Evolutionary conservation across 805 yeast genomes (phyloP).

Genomic region (Candida silvicultrix): DNA sequence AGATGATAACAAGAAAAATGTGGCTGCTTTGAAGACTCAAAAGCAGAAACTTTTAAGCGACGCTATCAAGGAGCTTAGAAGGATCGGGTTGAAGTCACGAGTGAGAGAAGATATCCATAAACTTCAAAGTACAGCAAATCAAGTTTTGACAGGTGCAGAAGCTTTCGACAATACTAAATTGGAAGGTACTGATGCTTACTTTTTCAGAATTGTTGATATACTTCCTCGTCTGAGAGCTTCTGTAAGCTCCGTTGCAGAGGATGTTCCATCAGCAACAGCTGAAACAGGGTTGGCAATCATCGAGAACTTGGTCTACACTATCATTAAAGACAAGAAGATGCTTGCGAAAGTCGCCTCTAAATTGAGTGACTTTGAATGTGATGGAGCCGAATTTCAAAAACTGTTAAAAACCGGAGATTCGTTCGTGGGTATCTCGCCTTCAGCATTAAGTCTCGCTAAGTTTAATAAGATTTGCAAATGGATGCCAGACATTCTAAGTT

Average conservation of each 20-base stretch:
- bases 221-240: slow-evolving; percentile 73
- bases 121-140: slow-evolving; percentile 54
- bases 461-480: slow-evolving; percentile 18
- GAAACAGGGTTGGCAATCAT: slow-evolving; percentile 70
- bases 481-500: slow-evolving; percentile 29
- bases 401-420: slow-evolving; percentile 13
- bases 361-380: slow-evolving; percentile 12
- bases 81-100: slow-evolving; percentile 68
- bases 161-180: slow-evolving; percentile 35
- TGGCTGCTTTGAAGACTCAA: slow-evolving; percentile 72
- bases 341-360: slow-evolving; percentile 25
- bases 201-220: slow-evolving; percentile 67
- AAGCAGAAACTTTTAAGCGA: slow-evolving; percentile 75
- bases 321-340: slow-evolving; percentile 49
- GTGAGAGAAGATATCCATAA: slow-evolving; percentile 61
- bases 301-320: slow-evolving; percentile 60
- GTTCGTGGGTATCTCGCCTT: slow-evolving; percentile 10
- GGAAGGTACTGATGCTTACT: slow-evolving; percentile 45
- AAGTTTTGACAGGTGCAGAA: slow-evolving; percentile 49
- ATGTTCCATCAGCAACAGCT: slow-evolving; percentile 68
- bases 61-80: slow-evolving; percentile 63
- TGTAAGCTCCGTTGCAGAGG: slow-evolving; percentile 55
- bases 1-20: slow-evolving; percentile 67
- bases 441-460: slow-evolving; percentile 7
- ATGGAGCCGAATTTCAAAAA: slow-evolving; percentile 19